Base-by-base conservation (phyloP, 352 stramenopile genomes). In the Peronospora tabacina region DNA sequence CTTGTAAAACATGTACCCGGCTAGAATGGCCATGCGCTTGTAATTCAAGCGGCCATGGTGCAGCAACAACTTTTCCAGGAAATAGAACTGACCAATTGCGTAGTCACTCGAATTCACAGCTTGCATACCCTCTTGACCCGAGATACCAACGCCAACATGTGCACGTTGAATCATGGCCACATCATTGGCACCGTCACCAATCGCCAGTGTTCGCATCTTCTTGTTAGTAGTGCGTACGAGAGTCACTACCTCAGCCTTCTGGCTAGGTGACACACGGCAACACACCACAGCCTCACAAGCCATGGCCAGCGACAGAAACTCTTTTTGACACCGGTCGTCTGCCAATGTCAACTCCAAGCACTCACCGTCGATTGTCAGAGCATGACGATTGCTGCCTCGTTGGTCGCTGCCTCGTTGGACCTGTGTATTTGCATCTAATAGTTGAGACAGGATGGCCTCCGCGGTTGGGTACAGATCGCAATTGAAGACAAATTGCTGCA, bases 1-100 rank as follows among this genome's bases (percentile, higher is more conserved):
- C 67, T 99, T 98, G 87, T 99, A 99, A 63, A 99, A 99, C 56
- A 98, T 97, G 64, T 98, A 98, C 5, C 96, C 77, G 16, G 96
- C 82, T 16, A 98, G 72, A 44, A 89, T 92, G 19, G 80, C 82
- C 68, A 98, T 95, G 39, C 97, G 92, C 54, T 94, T 90, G 63
- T 98, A 99, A 69, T 98, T 97, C 78, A 95, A 91, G 26, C 96
- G 84, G 11, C 97, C 97, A 63, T 99, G 96, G 53, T 98, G 90
- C 33, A 99, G 70, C 47, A 99, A 56, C 5, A 99, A 79, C 52
- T 87, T 75, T 67, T 97, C 73, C 16, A 99, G 63, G 45, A 81
- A 97, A 90, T 67, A 82, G 57, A 99, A 99, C 68, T 99, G 95
- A 11, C 79, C 92, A 44, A 99, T 98, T 4, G 95, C 88, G 67